Evolutionary conservation across 345 rosid species (phyloP).

Genomic region (Barbarea vulgaris): DNA sequence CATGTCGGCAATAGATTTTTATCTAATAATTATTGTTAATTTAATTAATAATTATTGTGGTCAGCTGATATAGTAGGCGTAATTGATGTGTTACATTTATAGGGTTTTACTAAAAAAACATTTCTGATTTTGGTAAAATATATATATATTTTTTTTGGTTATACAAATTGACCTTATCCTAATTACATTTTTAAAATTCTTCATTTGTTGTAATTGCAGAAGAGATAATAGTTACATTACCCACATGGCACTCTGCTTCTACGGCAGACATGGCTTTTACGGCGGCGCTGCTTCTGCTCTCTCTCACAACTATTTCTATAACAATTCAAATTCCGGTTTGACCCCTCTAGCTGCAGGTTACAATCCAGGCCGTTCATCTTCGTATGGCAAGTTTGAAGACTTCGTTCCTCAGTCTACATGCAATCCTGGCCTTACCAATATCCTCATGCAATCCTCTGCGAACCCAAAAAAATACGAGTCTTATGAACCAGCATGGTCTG

Average conservation of each 20-base stretch:
- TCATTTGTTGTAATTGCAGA: conserved; percentile 42
- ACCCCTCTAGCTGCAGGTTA: conserved; percentile 28
- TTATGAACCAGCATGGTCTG: no score
- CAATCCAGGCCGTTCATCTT: conserved; percentile 19
- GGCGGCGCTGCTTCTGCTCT: conserved; percentile 41
- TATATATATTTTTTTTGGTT: neutral
- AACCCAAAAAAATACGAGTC: no score
- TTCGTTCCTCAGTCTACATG: no score
- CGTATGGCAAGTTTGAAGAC: no score
- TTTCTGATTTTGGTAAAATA: neutral
- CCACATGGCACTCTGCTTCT: conserved; percentile 72
- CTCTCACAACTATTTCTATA: conserved; percentile 32
- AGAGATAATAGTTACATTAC: conserved; percentile 87
- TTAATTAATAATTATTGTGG: conserved; percentile 26
- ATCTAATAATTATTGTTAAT: no score
- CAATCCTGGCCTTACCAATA: no score
- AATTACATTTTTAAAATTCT: neutral
- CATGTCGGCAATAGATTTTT: no score
- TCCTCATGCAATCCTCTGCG: no score
- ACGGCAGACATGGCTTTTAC: conserved; percentile 46
- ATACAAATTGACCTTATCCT: no score
- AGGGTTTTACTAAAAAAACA: neutral
- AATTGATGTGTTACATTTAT: conserved; percentile 37
- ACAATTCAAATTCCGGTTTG: conserved; percentile 18
- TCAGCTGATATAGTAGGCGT: conserved; percentile 30